Evolutionary conservation across 768 basidiomycete genomes (phyloP).

Genomic region (Rhodotorula toruloides): DNA sequence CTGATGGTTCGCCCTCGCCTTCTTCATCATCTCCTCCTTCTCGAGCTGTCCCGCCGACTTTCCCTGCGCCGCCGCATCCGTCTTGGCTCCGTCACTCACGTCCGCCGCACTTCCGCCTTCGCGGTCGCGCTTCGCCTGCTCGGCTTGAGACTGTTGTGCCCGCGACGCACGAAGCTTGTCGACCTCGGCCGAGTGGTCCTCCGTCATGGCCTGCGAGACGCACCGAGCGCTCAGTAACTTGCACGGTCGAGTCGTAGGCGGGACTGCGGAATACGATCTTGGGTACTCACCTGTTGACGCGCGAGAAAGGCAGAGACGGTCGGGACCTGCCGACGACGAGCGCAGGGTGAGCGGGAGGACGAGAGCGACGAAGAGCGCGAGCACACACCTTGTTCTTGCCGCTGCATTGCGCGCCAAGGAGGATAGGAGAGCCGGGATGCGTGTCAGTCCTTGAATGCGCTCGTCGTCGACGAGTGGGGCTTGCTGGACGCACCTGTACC

Average conservation of each 20-base stretch:
- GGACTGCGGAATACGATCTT: too few relatives aligned
- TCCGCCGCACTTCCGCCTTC: background rate
- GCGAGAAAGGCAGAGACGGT: slow-evolving; percentile 9
- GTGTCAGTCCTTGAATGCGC: too few relatives aligned
- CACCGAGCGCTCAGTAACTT: too few relatives aligned
- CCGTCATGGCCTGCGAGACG: background rate
- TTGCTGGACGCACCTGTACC: slow-evolving; percentile 19
- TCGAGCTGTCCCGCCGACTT: slow-evolving; percentile 3
- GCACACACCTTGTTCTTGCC: slow-evolving; percentile 14
- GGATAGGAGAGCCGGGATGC: too few relatives aligned
- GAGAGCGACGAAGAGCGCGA: background rate
- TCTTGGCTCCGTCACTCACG: background rate
- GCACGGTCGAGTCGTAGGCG: background rate
- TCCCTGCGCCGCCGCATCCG: background rate
- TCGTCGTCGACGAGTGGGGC: too few relatives aligned
- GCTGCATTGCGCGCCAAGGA: background rate
- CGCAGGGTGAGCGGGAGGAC: background rate
- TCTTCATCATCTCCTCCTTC: slow-evolving; percentile 34
- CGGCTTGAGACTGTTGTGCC: background rate
- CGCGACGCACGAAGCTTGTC: background rate
- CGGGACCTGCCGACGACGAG: slow-evolving; percentile 24
- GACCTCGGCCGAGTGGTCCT: slow-evolving; percentile 5
- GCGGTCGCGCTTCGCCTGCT: background rate
- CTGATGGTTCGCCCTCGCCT: slow-evolving; percentile 15
- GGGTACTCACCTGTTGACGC: background rate